Evolutionary conservation across 108 stramenopile genomes (phyloP), one percentile per base, ranked within the genome.

Genomic region (Aurantiochytrium sp.): DNA sequence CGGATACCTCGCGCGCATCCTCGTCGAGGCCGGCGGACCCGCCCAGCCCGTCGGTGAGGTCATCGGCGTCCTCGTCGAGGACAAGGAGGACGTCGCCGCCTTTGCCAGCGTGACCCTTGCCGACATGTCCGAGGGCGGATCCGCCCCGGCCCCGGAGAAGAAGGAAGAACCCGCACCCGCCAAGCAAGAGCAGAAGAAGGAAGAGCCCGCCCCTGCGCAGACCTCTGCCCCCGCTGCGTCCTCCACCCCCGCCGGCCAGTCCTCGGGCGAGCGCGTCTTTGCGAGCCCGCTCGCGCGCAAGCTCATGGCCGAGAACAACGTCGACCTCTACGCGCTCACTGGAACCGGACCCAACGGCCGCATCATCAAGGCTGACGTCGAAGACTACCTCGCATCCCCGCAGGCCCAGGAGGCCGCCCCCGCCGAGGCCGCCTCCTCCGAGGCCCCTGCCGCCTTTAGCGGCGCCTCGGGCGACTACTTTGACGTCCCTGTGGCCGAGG

Each of bases 271-370:
- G 43, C 95, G 94, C 35, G 94, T 98, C 58, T 91, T 96, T 44
- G 97, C 97, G 6, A 97, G 97, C 60, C 98, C 98, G 44, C 91
- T 96, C 59, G 98, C 98, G 16, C 94, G 94, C 59, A 95, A 94
- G 90, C 91, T 97, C 44, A 96, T 96, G 47, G 94, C 95, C 87
- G 97, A 97, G 43, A 90, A 92, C 91, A 96, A 96, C 73, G 92
- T 97, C 69, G 93, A 95, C 49, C 72, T 96, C 0, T 92, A 95
- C 51, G 72, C 92, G 72, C 88, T 95, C 5, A 97, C 6, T 0
- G 89, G 89, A 5, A 97, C 97, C 53, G 99, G 99, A 28, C 98
- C 97, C n/a, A 95, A 95, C 60, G 98, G 98, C 59, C 95, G 98
- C 12, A 93, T 99, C 89, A 94, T 98, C 88, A 97, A 96, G 29